These are phyloP conservation scores for Symbiodinium natans DNA, from an alignment of 73 alveolate species.

Conservation along the genomic window DNA sequence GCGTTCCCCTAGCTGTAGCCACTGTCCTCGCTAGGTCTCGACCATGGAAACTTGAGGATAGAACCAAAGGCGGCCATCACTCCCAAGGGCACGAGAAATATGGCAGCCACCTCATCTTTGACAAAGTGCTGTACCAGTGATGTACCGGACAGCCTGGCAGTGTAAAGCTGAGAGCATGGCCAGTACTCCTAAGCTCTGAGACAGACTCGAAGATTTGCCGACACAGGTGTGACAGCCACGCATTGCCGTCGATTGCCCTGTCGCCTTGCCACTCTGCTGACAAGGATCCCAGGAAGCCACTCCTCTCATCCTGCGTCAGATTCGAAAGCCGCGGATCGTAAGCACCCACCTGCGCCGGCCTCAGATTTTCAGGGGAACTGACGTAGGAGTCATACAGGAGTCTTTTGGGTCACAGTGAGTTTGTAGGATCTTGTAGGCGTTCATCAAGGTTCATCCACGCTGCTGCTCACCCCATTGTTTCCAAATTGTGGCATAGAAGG, in stretches of 20 bases:
- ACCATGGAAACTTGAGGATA: slow-evolving; percentile 52
- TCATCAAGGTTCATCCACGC: background rate
- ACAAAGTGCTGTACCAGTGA: too few species aligned
- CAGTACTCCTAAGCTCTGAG: background rate
- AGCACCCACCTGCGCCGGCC: slow-evolving; percentile 77
- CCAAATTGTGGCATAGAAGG: slow-evolving; percentile 44
- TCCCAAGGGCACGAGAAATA: slow-evolving; percentile 35
- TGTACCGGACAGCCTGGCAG: too few species aligned
- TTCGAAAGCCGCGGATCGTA: slow-evolving; percentile 59
- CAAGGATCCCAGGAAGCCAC: slow-evolving; percentile 32
- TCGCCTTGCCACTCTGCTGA: background rate
- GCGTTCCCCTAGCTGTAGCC: background rate
- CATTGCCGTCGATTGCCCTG: too few species aligned
- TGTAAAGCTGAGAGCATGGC: background rate
- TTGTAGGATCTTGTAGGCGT: background rate
- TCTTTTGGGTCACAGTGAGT: too few species aligned
- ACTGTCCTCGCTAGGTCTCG: slow-evolving; percentile 48
- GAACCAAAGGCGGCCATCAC: slow-evolving; percentile 75
- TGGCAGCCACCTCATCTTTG: slow-evolving; percentile 18
- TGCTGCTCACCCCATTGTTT: slow-evolving; percentile 69
- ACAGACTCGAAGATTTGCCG: background rate
- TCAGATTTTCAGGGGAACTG: background rate
- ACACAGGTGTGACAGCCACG: too few species aligned
- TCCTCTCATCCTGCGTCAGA: slow-evolving; percentile 62
- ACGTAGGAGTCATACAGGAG: too few species aligned